These are phyloP conservation scores for Trypethelium eluteriae DNA, from an alignment of 495 filamentous ascomycete genomes.

Conservation along the genomic window DNA sequence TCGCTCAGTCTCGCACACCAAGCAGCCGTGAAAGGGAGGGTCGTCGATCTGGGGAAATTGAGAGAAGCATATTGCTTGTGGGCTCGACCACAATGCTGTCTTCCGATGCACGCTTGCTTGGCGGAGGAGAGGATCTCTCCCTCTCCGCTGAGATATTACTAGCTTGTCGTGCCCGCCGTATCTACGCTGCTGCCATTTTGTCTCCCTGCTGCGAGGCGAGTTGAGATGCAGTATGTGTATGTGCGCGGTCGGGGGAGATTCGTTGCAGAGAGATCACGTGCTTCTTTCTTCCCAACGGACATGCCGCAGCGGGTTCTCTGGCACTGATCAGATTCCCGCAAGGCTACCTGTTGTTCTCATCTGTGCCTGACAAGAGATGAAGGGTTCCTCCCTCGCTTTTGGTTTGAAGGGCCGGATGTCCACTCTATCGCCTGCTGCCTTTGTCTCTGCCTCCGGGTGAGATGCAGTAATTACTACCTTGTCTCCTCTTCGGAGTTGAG, in stretches of 20 bases:
- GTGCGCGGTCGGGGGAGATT: background rate
- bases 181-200: background rate
- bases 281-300: background rate
- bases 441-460: background rate
- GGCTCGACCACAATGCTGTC: background rate
- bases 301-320: background rate
- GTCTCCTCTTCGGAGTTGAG: background rate
- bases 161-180: background rate
- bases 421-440: background rate
- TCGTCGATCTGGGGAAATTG: background rate
- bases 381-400: background rate
- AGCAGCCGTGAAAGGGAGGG: background rate
- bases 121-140: background rate
- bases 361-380: background rate
- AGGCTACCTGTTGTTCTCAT: background rate
- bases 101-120: background rate
- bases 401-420: background rate
- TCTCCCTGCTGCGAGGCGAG: background rate
- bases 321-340: background rate
- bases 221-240: background rate
- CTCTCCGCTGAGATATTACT: background rate
- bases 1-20: background rate
- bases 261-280: background rate
- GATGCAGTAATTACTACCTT: background rate
- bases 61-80: background rate